Evolutionary conservation across 2,329 filamentous ascomycete genomes (phyloP), one percentile per base, ranked within the genome.

Genomic region (Curvularia eragrostidis): DNA sequence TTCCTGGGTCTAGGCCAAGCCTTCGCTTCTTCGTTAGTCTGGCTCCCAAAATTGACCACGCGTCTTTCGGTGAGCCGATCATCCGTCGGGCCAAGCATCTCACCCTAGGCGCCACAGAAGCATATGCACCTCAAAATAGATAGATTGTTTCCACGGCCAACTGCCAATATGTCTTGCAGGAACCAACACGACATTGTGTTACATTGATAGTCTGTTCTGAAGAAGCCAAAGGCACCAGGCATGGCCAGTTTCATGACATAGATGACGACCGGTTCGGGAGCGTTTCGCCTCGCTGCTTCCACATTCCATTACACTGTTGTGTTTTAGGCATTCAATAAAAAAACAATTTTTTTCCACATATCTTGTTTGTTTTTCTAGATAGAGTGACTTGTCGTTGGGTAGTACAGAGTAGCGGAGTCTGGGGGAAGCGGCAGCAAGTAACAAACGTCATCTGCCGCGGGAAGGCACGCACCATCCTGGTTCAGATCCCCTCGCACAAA

Each of bases 391-490:
- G 24, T 43, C n/a, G 41, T 26, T 9, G 15, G 15, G 23, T 28
- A 5, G 6, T 28, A 3, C 9, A 13, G 18, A 38, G 19, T 39
- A 15, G 47, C 2, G 9, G 18, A 38, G 48, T 21, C n/a, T 19
- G 10, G n/a, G 54, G 23, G 51, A 34, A 50, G 36, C 43, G 41
- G 51, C 32, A 34, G 50, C 44, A 38, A 28, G 50, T 48, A 38
- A 28, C 41, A 21, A 46, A 49, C 44, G 51, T 46, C 51, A 53
- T 56, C 30, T 34, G 18, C 38, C 5, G 39, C 51, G 51, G 55
- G 51, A 38, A 54, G 46, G 52, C 26, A 47, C 47, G 56, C 56
- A 18, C 49, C 52, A 58, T 58, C 44, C 56, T 48, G 53, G 56
- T 48, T 48, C 53, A 44, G 43, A 59, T 56, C 34, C 21, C 52